Base-by-base conservation (phyloP, 805 yeast genomes). In the Starmerella geochares region DNA sequence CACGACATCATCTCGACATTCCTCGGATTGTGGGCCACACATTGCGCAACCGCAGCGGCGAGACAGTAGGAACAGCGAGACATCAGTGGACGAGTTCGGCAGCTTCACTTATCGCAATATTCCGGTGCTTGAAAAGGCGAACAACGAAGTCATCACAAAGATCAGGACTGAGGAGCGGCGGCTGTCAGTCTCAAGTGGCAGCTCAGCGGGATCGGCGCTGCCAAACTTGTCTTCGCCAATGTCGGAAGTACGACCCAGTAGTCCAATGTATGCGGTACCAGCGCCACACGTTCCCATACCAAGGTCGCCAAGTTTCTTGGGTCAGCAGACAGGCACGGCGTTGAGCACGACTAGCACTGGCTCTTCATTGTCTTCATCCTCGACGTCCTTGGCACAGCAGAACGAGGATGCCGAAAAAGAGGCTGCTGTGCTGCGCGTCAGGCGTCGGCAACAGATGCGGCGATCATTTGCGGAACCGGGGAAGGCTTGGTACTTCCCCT, bases 121-220 rank as follows among this genome's bases (percentile, higher is more conserved):
- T 54, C 81, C 90, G 4, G 92, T 92, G 5, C 73, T 94, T 49
- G 97, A 92, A 58, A 84, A 83, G 59, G 96, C 95, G 8, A 92
- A 92, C 62, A 86, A 86, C 61, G 96, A 88, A 66, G 88, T 84
- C 13, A 86, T 92, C 55, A 84, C 85, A 60, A 71, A 95, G 54
- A 74, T 92, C 62, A 84, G 87, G 60, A 81, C 74, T 27, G 97
- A 90, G 63, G 52, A 56, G 20, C 54, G 66, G 4, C 58, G 65
- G n/a, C 71, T 67, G 49, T 73, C 78, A 45, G 33, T 40, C 4
- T 40, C 44, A 3, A 40, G 44, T 11, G 44, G 44, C 4, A 40
- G 44, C 44, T 25, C 33, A 2, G 71, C 81, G 0, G 67, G 74
- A 4, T 65, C 53, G 27, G 54, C 40, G 14, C 47, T 58, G 44